These are phyloP conservation scores for Phylloboletellus chloephorus DNA, from an alignment of 1,284 basidiomycete genomes.

Conservation along the genomic window DNA sequence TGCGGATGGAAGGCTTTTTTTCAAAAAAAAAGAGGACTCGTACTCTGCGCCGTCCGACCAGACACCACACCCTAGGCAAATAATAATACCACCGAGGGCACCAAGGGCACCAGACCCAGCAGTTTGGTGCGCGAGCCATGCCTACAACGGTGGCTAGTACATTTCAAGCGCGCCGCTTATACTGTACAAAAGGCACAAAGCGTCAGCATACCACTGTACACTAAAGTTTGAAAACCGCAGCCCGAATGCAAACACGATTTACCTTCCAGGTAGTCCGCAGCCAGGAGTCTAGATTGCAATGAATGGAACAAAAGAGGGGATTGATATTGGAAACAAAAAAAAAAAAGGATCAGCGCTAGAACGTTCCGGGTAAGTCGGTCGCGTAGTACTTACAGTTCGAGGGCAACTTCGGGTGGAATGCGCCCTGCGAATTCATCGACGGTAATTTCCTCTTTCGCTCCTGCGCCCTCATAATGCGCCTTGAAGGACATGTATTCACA, in stretches of 20 bases:
- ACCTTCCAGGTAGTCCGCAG: slow-evolving; percentile 74
- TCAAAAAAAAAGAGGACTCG: slow-evolving; percentile 5
- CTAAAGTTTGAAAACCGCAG: slow-evolving; percentile 17
- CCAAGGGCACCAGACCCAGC: background rate
- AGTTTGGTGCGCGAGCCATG: background rate
- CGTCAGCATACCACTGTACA: slow-evolving; percentile 12
- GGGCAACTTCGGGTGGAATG: slow-evolving; percentile 72
- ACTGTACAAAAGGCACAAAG: slow-evolving; percentile 14
- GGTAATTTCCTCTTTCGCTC: slow-evolving; percentile 65
- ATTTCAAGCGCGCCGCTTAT: background rate
- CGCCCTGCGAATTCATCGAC: slow-evolving; percentile 67
- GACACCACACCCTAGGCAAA: slow-evolving; percentile 1
- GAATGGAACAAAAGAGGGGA: slow-evolving; percentile 5
- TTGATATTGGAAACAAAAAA: slow-evolving; percentile 37
- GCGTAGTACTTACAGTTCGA: slow-evolving; percentile 65
- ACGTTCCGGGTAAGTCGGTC: slow-evolving; percentile 1
- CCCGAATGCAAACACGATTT: slow-evolving; percentile 12
- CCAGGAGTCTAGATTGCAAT: slow-evolving; percentile 47
- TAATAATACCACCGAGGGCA: slow-evolving; percentile 2
- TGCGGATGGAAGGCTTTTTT: too few relatives aligned
- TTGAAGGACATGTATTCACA: slow-evolving; percentile 81
- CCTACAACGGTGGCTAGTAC: background rate
- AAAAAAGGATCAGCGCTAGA: slow-evolving; percentile 12
- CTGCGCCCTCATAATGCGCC: slow-evolving; percentile 55
- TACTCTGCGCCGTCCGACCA: slow-evolving; percentile 18